phyloP scores from a whole-genome alignment of 2,329 filamentous ascomycete species.

The Pseudogymnoascus sp. region DNA sequence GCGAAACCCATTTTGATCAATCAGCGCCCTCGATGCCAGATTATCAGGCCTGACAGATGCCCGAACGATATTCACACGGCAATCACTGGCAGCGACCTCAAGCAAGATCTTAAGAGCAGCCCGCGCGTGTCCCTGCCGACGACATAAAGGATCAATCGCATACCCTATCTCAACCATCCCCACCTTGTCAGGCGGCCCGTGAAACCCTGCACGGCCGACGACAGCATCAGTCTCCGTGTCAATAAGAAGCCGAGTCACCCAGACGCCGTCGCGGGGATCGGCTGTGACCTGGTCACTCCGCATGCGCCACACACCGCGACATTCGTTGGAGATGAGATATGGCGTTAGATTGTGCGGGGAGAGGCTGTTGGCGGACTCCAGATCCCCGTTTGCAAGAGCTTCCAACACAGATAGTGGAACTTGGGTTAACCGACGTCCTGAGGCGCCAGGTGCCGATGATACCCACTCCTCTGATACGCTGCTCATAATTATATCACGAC shows the following conservation, averaged over 20 bases:
- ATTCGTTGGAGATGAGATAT: background rate
- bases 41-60: background rate
- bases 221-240: background rate
- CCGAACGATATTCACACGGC: background rate
- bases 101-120: constrained; percentile 11
- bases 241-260: background rate
- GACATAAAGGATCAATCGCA: constrained; percentile 1
- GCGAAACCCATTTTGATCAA: background rate
- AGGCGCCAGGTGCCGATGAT: background rate
- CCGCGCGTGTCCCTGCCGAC: constrained; percentile 10
- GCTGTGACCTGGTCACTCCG: background rate
- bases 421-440: background rate
- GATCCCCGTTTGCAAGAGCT: background rate
- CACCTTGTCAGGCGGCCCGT: constrained; percentile 7
- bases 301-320: background rate
- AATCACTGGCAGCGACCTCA: background rate
- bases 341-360: background rate
- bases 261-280: background rate
- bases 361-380: background rate
- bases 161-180: constrained; percentile 13
- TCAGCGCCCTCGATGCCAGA: background rate
- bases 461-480: background rate
- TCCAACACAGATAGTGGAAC: background rate
- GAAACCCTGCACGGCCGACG: constrained; percentile 9
- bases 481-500: background rate